These are phyloP conservation scores for Cymbopogon flexuosus DNA, from an alignment of 202 grass and related monocot genomes.

Conservation along the genomic window DNA sequence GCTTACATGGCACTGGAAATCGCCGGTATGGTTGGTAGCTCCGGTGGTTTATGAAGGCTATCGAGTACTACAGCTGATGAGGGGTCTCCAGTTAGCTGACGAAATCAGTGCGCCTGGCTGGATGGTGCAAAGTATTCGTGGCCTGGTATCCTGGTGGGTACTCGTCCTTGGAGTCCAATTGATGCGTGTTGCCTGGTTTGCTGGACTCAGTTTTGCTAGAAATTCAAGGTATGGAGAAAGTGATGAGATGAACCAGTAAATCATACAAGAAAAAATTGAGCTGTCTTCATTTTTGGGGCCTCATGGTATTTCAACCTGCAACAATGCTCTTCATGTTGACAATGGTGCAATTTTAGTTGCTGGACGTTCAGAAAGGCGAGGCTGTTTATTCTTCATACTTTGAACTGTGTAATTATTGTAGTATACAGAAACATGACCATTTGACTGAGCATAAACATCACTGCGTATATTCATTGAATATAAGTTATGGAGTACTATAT, in stretches of 20 bases:
- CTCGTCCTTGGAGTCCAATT: slow-evolving; percentile 89
- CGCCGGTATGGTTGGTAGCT: slow-evolving; percentile 78
- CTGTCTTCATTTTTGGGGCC: neutral
- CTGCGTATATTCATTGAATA: neutral
- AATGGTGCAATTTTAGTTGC: neutral
- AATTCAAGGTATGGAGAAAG: slow-evolving; percentile 26
- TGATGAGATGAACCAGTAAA: slow-evolving; percentile 14
- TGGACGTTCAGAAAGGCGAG: neutral
- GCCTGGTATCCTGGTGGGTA: slow-evolving; percentile 84
- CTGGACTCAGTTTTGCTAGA: slow-evolving; percentile 44
- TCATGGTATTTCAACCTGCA: neutral
- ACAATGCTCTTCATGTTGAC: neutral
- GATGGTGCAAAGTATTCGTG: slow-evolving; percentile 74
- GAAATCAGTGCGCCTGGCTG: slow-evolving; percentile 68
- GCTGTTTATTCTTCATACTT: too few species aligned
- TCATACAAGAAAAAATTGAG: neutral
- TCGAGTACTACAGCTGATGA: slow-evolving; percentile 88
- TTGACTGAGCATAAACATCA: neutral
- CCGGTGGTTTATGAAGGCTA: slow-evolving; percentile 87
- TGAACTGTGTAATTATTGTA: neutral
- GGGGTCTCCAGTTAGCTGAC: slow-evolving; percentile 64
- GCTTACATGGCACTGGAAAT: slow-evolving; percentile 93
- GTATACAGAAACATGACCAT: neutral
- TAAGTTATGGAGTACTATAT: too few species aligned
- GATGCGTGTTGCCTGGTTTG: slow-evolving; percentile 89